Conservation (phyloP, 257 asterid species). For the Jasminum sambac region DNA sequence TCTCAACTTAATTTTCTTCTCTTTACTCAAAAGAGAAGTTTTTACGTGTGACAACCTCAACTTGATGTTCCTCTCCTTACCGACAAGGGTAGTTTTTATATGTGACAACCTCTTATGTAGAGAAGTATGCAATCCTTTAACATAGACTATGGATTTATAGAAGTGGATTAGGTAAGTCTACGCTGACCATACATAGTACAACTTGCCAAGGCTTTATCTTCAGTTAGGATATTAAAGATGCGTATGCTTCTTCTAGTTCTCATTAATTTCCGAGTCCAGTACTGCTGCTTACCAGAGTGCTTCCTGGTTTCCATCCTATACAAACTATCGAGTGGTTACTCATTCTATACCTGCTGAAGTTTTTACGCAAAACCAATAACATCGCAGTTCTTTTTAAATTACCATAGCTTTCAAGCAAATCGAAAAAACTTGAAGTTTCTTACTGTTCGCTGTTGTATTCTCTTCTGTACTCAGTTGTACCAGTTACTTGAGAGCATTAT, state of each 20-base stretch:
- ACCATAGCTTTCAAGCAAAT: background rate
- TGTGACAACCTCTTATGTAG: background rate
- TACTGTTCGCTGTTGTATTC: slow-evolving; percentile 21
- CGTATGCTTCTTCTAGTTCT: background rate
- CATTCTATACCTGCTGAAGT: background rate
- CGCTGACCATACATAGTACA: background rate
- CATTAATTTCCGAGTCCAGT: background rate
- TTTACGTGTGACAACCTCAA: background rate
- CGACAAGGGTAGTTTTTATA: background rate
- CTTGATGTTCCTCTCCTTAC: background rate
- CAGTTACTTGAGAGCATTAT: slow-evolving; percentile 79
- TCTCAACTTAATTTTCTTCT: background rate
- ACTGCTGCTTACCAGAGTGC: background rate
- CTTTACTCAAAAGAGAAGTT: background rate
- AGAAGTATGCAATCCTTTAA: background rate
- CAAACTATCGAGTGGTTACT: background rate
- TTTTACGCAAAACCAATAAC: background rate
- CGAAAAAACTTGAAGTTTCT: slow-evolving; percentile 22
- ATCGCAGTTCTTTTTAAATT: background rate
- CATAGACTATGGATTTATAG: background rate
- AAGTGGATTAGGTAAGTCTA: background rate
- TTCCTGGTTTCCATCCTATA: background rate
- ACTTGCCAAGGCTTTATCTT: background rate
- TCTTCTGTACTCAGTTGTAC: slow-evolving; percentile 52
- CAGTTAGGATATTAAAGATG: background rate